Evolutionary conservation across 768 basidiomycete genomes (phyloP), one percentile per base, ranked within the genome.

Genomic region (Butyriboletus loyo): DNA sequence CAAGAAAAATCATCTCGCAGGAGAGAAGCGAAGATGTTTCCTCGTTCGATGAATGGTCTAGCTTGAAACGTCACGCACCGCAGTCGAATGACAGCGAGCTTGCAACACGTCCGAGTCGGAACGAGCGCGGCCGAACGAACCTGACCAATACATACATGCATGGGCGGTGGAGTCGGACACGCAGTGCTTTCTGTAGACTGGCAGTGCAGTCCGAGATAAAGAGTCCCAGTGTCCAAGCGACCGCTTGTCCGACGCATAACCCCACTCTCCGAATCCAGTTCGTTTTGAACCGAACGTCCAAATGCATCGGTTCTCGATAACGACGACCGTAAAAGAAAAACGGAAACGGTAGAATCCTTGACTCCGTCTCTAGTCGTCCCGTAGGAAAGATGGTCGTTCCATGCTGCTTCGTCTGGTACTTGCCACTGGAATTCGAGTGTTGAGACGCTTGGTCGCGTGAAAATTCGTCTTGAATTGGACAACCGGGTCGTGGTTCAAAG

Each of bases 401-500:
- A n/a, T n/a, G n/a, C n/a, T n/a, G n/a, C n/a, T n/a, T n/a, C n/a
- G n/a, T n/a, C n/a, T n/a, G n/a, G n/a, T n/a, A n/a, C n/a, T n/a
- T n/a, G n/a, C n/a, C n/a, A n/a, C n/a, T n/a, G n/a, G n/a, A n/a
- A n/a, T n/a, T n/a, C n/a, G n/a, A n/a, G n/a, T n/a, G n/a, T n/a
- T n/a, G n/a, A n/a, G n/a, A n/a, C n/a, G n/a, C n/a, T n/a, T n/a
- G n/a, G n/a, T 45, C 43, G 53, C 52, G 53, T 54, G 53, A 54
- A 54, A 54, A 22, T 32, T 17, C 14, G 21, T 19, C 27, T 53
- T 41, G 52, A 53, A 53, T 53, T 53, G 17, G 52, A 35, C 40
- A 41, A 21, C 1, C 22, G 19, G 13, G 22, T 13, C 15, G 45
- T n/a, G 32, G n/a, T 22, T 24, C 19, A 34, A 32, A 1, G 37